A percentile compares a stretch with the other conserved stretches of the same genome.
Evolutionary conservation across 1,139 yeast genomes (phyloP).

Genomic region (Debaryomyces coudertii): DNA sequence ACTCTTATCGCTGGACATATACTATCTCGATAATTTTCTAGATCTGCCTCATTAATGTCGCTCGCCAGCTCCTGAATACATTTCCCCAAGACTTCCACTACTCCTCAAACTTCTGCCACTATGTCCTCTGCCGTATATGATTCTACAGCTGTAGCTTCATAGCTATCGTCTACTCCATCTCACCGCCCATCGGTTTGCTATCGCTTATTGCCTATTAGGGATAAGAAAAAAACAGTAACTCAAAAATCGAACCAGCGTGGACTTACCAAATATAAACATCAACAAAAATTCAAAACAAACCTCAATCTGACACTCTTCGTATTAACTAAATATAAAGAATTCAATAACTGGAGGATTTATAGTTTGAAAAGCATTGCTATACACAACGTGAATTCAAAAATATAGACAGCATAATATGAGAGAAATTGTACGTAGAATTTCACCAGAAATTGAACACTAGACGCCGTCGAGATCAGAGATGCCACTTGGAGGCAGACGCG

Average conservation of each 20-base stretch:
- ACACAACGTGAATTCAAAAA: slow-evolving; percentile 2
- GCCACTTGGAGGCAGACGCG: slow-evolving; percentile 7
- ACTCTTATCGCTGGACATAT: no score
- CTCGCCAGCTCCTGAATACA: no score
- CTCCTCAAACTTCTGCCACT: no score
- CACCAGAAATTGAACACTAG: background rate
- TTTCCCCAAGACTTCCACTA: no score
- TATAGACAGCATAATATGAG: slow-evolving; percentile 42
- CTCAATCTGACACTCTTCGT: background rate
- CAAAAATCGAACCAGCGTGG: slow-evolving; percentile 2
- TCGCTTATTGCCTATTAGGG: slow-evolving; percentile 6
- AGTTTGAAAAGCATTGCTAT: slow-evolving; percentile 6
- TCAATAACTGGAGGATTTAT: slow-evolving; percentile 6
- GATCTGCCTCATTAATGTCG: no score
- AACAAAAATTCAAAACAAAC: slow-evolving; percentile 10
- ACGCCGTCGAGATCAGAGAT: slow-evolving; percentile 1
- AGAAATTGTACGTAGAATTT: slow-evolving; percentile 54
- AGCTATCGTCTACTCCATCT: background rate
- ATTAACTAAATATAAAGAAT: background rate
- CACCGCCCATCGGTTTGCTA: background rate
- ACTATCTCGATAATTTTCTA: no score
- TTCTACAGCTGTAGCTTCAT: no score
- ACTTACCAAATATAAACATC: slow-evolving; percentile 5
- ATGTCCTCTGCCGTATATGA: no score
- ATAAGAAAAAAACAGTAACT: slow-evolving; percentile 6